Base-by-base conservation (phyloP, 2,329 filamentous ascomycete species). In the Nakataea oryzae region DNA sequence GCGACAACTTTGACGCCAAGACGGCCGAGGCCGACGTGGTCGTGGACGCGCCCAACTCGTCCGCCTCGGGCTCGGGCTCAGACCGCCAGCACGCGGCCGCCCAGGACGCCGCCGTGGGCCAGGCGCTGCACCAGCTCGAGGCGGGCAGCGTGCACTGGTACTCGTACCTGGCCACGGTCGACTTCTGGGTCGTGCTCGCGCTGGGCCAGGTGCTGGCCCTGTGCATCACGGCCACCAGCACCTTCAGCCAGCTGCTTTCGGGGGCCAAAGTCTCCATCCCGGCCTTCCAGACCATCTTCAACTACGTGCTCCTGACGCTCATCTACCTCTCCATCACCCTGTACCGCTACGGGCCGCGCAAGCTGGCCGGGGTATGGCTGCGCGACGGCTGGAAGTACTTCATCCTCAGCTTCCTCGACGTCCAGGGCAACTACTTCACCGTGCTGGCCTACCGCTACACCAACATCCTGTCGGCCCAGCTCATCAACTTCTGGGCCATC, bases 401-500 rank as follows among this genome's bases (percentile, higher is more conserved):
- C 69, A 90, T 97, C 74, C 85, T 99, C 64, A 86, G 90, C 61
- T 97, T 97, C 75, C 83, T 95, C 68, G 95, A 99, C 72, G 93
- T 97, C 59, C 85, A 97, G 76, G 95, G 95, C 65, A 99, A 99
- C 78, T 99, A 97, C 80, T 97, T 97, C 73, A 93, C 93, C 70
- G 93, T 99, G 60, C 82, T 97, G 59, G 95, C 93, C 6, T 99
- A 97, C 78, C 84, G 89, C 64, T 86, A 96, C 79, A 96, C 93
- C 62, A 97, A 93, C 70, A 88, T 97, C 68, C 82, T 97, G 59
- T 95, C 89, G 26, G 92, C 92, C 21, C 93, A 97, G 80, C 83
- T 99, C 61, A 91, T 99, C 77, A 97, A 97, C 81, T 97, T 97
- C 78, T 97, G 93, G 93, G 90, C 93, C 68, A 97, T 99, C 67